A percentile compares a stretch with the other conserved stretches of the same genome.
Evolutionary conservation across 192 early-diverging fungal species (phyloP).

Genomic region (Borealophlyctis nickersoniae): DNA sequence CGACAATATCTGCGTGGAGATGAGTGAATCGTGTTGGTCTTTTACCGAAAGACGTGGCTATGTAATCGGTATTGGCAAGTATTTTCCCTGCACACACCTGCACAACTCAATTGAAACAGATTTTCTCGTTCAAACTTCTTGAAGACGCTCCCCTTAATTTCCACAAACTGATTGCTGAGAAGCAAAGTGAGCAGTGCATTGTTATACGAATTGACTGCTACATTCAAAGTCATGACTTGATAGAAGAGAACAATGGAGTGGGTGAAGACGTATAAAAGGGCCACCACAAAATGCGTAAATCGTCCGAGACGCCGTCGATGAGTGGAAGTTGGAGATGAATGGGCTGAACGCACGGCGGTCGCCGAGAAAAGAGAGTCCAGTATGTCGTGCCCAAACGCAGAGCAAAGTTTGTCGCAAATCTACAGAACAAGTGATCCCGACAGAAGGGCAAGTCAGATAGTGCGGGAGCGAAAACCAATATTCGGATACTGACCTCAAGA

Average conservation of each 20-base stretch:
- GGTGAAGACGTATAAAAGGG: conserved; percentile 78
- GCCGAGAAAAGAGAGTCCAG: conserved; percentile 91
- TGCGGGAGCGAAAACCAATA: conserved; percentile 4
- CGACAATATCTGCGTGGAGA: conserved; percentile 76
- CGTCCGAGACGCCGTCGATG: conserved; percentile 31
- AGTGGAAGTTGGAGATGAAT: conserved; percentile 10
- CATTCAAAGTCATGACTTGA: conserved; percentile 94
- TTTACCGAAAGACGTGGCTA: too few species aligned
- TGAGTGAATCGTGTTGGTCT: conserved; percentile 16
- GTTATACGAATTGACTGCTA: conserved; percentile 93
- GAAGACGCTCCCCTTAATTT: conserved; percentile 96
- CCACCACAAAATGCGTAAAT: conserved; percentile 66
- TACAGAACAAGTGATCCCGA: conserved; percentile 31
- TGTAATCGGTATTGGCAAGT: too few species aligned
- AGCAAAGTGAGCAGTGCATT: conserved; percentile 91
- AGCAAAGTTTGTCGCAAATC: conserved; percentile 90
- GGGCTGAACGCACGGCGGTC: conserved; percentile 49
- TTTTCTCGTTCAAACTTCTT: conserved; percentile 97
- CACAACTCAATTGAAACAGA: conserved; percentile 91
- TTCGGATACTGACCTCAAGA: conserved; percentile 64
- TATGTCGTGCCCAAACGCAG: conserved; percentile 91
- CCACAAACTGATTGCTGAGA: conserved; percentile 96
- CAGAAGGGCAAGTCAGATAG: too few species aligned
- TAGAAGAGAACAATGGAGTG: conserved; percentile 93
- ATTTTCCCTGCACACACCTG: too few species aligned